Percentiles rank a stretch among this genome's conserved stretches.
These are phyloP conservation scores for Scheffersomyces segobiensis DNA, from an alignment of 1,139 yeast genomes.

Conservation along the genomic window DNA sequence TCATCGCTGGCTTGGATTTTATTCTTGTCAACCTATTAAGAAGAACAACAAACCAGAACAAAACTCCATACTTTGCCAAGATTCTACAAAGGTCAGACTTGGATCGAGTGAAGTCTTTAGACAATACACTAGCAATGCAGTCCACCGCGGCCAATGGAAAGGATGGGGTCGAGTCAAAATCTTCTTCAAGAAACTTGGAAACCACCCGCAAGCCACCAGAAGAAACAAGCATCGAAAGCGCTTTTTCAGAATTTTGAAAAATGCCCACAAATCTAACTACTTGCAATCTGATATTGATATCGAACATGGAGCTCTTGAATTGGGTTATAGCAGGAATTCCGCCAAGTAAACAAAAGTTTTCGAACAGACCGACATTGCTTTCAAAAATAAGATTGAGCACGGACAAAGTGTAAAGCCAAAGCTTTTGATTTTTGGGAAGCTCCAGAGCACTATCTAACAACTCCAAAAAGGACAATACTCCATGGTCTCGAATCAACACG, in stretches of 20 bases:
- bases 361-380: conserved; percentile 37
- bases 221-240: conserved; percentile 52
- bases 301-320: conserved; percentile 39
- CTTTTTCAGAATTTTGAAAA: conserved; percentile 37
- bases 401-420: conserved; percentile 44
- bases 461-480: conserved; percentile 49
- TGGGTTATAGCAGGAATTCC: conserved; percentile 56
- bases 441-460: conserved; percentile 43
- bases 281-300: conserved; percentile 38
- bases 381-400: conserved; percentile 43
- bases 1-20: conserved; percentile 12
- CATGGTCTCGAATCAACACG: conserved; percentile 49
- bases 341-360: conserved; percentile 55
- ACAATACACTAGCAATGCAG: conserved; percentile 44
- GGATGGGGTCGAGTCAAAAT: conserved; percentile 44
- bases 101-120: conserved; percentile 45
- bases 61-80: conserved; percentile 48
- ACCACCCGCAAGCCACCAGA: conserved; percentile 58
- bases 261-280: conserved; percentile 46
- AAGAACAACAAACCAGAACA: conserved; percentile 51
- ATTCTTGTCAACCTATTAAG: conserved; percentile 30
- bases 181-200: conserved; percentile 56
- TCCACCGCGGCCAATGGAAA: conserved; percentile 51
- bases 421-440: conserved; percentile 29
- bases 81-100: conserved; percentile 59